phyloP scores from a whole-genome alignment of 768 basidiomycete genomes.

The Trametes gibbosa region DNA sequence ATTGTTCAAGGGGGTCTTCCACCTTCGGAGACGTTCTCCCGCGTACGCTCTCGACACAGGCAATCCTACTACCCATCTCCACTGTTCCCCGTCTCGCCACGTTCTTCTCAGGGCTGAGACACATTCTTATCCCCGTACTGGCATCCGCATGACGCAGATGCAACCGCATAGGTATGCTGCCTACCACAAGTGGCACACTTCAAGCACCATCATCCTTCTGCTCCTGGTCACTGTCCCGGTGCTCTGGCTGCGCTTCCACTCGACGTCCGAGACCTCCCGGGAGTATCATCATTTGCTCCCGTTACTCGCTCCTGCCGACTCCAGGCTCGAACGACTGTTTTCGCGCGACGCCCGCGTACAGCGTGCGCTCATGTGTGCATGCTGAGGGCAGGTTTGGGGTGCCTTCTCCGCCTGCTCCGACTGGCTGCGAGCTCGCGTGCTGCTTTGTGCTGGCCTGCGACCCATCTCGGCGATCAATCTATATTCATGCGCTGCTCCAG shows the following conservation, averaged over 20 bases:
- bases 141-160: not conserved
- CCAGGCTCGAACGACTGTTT: not conserved
- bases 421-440: not conserved
- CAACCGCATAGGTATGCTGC: not conserved
- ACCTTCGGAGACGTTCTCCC: slow-evolving; percentile 1
- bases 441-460: not conserved
- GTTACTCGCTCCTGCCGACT: not conserved
- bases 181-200: not conserved
- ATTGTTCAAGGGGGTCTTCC: not conserved
- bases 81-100: not conserved
- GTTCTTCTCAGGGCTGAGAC: not conserved
- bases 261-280: too few species aligned
- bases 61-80: not conserved
- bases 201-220: not conserved
- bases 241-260: not conserved
- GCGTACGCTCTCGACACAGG: not conserved
- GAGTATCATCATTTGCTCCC: not conserved
- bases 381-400: slow-evolving; percentile 11
- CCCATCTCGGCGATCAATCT: slow-evolving; percentile 10
- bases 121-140: not conserved
- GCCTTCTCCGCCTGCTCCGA: slow-evolving; percentile 8
- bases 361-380: not conserved
- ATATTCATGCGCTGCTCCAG: not conserved
- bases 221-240: not conserved
- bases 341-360: not conserved